Conservation (phyloP, 2,329 filamentous ascomycete species). For the Phyllosticta citriasiana region DNA sequence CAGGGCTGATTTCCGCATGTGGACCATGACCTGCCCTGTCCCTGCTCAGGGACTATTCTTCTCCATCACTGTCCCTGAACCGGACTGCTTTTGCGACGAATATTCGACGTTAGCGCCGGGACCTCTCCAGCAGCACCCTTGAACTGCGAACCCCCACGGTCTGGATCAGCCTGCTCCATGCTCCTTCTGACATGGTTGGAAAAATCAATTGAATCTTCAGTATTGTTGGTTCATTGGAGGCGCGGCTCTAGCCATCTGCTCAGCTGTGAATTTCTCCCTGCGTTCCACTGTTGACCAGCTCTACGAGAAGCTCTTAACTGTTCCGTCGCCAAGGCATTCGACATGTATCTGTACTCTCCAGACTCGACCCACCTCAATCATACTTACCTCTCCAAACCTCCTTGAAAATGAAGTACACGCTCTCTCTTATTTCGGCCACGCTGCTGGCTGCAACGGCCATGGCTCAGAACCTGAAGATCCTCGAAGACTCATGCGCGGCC, state of each 20-base stretch:
- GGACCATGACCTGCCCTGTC: background rate
- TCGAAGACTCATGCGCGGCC: background rate
- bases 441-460: background rate
- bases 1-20: background rate
- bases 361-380: background rate
- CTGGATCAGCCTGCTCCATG: background rate
- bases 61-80: background rate
- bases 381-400: background rate
- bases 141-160: background rate
- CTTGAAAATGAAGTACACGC: background rate
- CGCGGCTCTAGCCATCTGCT: background rate
- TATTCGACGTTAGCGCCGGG: background rate
- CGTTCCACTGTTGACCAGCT: background rate
- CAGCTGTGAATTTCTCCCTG: background rate
- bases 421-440: background rate
- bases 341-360: background rate
- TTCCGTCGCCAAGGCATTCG: background rate
- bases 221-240: background rate
- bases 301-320: background rate
- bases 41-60: background rate
- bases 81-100: background rate
- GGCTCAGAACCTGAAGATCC: slow-evolving; percentile 1
- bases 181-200: background rate
- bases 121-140: background rate
- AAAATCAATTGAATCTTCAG: background rate